A percentile compares a stretch with the other conserved stretches of the same genome.
Conservation (phyloP, 2,329 filamentous ascomycete genomes). For the Nemania abortiva region DNA sequence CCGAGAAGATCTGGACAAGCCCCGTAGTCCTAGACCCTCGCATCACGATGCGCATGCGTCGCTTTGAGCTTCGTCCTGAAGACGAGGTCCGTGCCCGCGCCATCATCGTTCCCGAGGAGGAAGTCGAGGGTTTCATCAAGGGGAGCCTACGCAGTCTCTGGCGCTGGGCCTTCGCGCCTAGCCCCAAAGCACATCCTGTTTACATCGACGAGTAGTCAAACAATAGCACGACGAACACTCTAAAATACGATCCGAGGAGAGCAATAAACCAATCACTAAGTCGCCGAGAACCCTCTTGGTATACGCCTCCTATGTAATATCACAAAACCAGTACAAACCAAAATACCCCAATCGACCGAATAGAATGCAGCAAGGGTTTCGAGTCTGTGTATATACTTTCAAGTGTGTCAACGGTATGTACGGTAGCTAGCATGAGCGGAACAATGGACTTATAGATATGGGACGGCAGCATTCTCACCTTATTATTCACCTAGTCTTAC, state of each 20-base stretch:
- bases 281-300: not conserved
- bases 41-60: slow-evolving; percentile 82
- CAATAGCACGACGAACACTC: not conserved
- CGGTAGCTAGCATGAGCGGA: not conserved
- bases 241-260: not conserved
- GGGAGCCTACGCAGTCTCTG: slow-evolving; percentile 66
- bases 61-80: slow-evolving; percentile 76
- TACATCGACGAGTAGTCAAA: slow-evolving; percentile 21
- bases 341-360: not conserved
- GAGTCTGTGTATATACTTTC: slow-evolving; percentile 2
- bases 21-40: slow-evolving; percentile 81
- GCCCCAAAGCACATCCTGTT: slow-evolving; percentile 41
- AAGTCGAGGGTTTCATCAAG: slow-evolving; percentile 77
- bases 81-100: slow-evolving; percentile 75
- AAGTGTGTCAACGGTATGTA: slow-evolving; percentile 1
- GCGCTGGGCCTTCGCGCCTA: slow-evolving; percentile 61
- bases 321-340: slow-evolving; percentile 4
- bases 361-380: slow-evolving; percentile 13
- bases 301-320: slow-evolving; percentile 24
- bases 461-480: not conserved
- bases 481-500: not conserved
- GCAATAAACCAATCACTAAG: not conserved
- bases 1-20: slow-evolving; percentile 80
- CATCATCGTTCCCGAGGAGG: slow-evolving; percentile 74
- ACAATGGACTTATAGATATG: slow-evolving; percentile 13